These are phyloP conservation scores for Parathielavia appendiculata DNA, from an alignment of 495 filamentous ascomycete species.

Conservation along the genomic window DNA sequence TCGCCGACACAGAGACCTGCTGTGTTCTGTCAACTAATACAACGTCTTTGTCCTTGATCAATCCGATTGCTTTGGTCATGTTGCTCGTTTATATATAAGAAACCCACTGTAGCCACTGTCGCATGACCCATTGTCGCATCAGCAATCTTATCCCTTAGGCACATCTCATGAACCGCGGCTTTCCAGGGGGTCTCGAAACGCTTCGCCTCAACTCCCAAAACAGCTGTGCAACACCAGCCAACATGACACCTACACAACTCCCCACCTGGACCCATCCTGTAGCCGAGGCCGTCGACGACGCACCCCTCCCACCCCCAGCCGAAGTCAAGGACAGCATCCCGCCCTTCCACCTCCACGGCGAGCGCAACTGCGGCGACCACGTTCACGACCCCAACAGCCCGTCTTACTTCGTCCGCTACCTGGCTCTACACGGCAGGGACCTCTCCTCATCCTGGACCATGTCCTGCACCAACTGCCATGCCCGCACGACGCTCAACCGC, in stretches of 20 bases:
- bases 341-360: not conserved
- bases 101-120: no score
- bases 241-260: not conserved
- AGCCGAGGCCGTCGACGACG: not conserved
- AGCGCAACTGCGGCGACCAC: conserved; percentile 10
- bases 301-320: not conserved
- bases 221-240: not conserved
- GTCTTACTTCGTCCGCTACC: not conserved
- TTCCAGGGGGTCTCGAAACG: no score
- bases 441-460: conserved; percentile 16
- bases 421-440: conserved; percentile 1
- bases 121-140: no score
- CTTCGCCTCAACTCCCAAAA: not conserved
- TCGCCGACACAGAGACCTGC: no score
- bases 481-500: not conserved
- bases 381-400: conserved; percentile 4
- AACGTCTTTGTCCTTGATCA: no score
- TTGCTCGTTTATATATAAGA: no score
- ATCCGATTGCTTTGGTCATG: no score
- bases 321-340: not conserved
- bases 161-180: no score
- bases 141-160: no score
- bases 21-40: no score
- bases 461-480: conserved; percentile 8
- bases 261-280: not conserved